phyloP scores from a whole-genome alignment of 495 filamentous ascomycete genomes.

The Penicillium verhagenii region DNA sequence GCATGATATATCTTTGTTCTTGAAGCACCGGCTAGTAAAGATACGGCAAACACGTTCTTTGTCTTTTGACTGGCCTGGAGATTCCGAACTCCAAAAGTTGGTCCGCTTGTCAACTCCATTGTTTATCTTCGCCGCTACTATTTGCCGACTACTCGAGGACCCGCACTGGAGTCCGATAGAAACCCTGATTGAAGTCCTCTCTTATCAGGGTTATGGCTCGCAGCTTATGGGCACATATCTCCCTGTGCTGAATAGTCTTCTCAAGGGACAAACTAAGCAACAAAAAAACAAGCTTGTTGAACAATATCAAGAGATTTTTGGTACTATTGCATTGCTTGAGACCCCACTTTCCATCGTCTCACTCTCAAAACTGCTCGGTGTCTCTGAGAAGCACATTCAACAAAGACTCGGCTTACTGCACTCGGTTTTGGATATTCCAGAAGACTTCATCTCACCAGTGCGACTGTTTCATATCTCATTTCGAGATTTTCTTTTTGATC shows the following conservation, averaged over 20 bases:
- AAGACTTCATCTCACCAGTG: background rate
- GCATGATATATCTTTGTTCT: background rate
- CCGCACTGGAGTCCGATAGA: background rate
- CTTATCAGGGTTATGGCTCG: too few relatives aligned
- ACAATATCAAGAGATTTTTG: background rate
- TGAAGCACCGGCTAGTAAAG: background rate
- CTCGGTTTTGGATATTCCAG: background rate
- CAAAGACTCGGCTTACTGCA: background rate
- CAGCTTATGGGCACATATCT: too few relatives aligned
- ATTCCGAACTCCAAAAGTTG: conserved; percentile 10
- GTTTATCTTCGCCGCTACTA: conserved; percentile 33
- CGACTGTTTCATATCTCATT: conserved; percentile 7
- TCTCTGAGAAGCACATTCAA: background rate
- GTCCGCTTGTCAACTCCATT: conserved; percentile 23
- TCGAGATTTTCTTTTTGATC: conserved; percentile 10
- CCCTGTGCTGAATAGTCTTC: background rate
- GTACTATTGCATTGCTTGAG: background rate
- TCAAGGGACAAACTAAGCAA: background rate
- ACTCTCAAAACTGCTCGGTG: conserved; percentile 2
- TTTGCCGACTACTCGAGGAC: conserved; percentile 26
- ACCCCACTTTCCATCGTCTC: background rate
- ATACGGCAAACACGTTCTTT: conserved; percentile 12
- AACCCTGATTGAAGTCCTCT: background rate
- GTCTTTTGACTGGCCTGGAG: conserved; percentile 39
- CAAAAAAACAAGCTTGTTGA: background rate